Base-by-base conservation (phyloP, 305 asterid genomes). In the Fraxinus ornus region DNA sequence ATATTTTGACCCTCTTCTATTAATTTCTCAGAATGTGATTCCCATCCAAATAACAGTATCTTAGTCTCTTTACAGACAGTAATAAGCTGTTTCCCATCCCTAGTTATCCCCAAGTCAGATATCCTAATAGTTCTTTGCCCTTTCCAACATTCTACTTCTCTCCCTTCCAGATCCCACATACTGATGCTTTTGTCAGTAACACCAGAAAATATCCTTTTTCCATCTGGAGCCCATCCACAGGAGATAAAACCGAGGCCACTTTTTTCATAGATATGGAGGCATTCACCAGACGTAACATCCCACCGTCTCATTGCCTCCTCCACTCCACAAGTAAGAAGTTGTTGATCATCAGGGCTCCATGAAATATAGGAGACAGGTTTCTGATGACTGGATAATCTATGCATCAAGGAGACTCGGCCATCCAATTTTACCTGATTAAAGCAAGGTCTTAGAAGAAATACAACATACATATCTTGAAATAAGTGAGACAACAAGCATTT, bases 81-180 rank as follows among this genome's bases (percentile, higher is more conserved):
- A 77, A 95, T 79, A 7, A 95, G 87, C 87, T 89, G 92, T 82
- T 93, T 93, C 76, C 92, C 97, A 78, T 89, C 89, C 52, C 84
- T 80, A 80, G 91, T 89, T 72, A 92, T 66, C 66, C 86, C 93
- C 91, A 94, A 86, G 81, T 94, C 97, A 0, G 94, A 90, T 35
- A 86, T 89, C 86, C 84, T 92, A 60, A 72, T 68, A 76, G 94
- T 91, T 86, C 84, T 87, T 75, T 87, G 92, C 81, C 98, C 97
- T 85, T 88, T 89, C 94, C 93, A 93, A 80, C 89, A 81, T 39
- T 93, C 91, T 1, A 94, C 70, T 88, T 93, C 97, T 82, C 89
- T 95, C 77, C 99, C 98, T 19, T 89, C 97, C 77, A 89, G 83
- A 84, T 92, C 95, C 99, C 99, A 95, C 97, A 89, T 86, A 85